Evolutionary conservation across 768 basidiomycete species (phyloP).

Genomic region (Boletus bicolor): DNA sequence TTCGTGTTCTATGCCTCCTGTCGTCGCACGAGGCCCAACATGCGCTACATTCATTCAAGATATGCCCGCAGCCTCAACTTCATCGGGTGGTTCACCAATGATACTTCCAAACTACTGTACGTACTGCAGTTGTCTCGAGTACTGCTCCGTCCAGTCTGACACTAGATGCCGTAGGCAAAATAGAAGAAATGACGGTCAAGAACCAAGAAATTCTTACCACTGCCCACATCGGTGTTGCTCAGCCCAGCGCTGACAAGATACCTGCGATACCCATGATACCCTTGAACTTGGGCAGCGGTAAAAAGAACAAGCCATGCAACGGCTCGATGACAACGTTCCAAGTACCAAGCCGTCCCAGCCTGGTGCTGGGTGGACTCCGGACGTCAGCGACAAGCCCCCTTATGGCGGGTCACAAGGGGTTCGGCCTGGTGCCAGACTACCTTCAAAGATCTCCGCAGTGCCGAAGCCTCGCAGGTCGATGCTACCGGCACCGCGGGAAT

Average conservation of each 20-base stretch:
- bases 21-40: background rate
- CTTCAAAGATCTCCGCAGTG: no score
- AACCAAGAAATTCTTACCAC: background rate
- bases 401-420: background rate
- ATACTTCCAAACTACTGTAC: background rate
- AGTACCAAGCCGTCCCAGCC: background rate
- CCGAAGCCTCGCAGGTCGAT: no score
- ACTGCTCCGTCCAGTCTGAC: background rate
- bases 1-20: background rate
- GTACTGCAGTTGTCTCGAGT: background rate
- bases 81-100: background rate
- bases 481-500: no score
- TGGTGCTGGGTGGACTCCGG: background rate
- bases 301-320: constrained; percentile 10
- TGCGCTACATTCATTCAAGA: background rate
- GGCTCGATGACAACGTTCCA: background rate
- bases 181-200: background rate
- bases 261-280: constrained; percentile 4
- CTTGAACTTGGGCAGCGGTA: background rate
- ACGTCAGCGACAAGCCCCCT: background rate
- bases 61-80: background rate
- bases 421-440: background rate
- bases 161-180: no score
- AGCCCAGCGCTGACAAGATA: constrained; percentile 5
- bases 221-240: background rate